These are phyloP conservation scores for Crithidia brevicula DNA, from an alignment of 208 protist species.

Conservation along the genomic window DNA sequence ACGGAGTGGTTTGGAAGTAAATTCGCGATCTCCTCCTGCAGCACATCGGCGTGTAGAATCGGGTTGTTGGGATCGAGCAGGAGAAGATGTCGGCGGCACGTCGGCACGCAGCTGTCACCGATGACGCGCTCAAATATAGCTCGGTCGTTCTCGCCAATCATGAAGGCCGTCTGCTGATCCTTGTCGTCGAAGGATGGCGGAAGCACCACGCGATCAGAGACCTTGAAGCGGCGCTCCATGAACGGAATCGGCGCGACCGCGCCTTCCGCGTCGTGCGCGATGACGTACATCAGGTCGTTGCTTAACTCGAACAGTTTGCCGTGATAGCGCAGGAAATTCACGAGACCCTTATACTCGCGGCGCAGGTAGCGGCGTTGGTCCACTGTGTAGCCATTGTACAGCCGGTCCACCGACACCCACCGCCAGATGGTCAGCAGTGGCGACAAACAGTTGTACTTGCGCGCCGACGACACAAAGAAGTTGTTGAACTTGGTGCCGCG, in stretches of 20 bases:
- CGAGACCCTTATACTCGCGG: slow-evolving; percentile 62
- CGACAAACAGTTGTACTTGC: background rate
- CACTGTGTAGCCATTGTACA: slow-evolving; percentile 63
- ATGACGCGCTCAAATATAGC: slow-evolving; percentile 42
- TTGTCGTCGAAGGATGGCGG: slow-evolving; percentile 69
- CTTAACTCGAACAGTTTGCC: slow-evolving; percentile 85
- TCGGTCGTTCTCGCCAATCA: slow-evolving; percentile 63
- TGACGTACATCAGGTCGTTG: slow-evolving; percentile 71
- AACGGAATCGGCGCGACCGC: slow-evolving; percentile 67
- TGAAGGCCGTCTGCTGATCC: slow-evolving; percentile 36
- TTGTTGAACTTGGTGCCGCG: background rate
- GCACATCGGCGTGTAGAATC: slow-evolving; percentile 59
- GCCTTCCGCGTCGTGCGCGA: slow-evolving; percentile 78
- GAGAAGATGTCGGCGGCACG: slow-evolving; percentile 58
- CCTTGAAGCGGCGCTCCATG: slow-evolving; percentile 62
- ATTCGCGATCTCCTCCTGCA: slow-evolving; percentile 77
- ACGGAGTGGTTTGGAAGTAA: slow-evolving; percentile 62
- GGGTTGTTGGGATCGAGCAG: slow-evolving; percentile 89
- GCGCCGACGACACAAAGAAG: slow-evolving; percentile 12
- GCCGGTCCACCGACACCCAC: slow-evolving; percentile 69
- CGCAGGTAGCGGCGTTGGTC: slow-evolving; percentile 58
- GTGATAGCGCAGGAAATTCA: slow-evolving; percentile 86
- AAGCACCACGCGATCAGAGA: slow-evolving; percentile 73
- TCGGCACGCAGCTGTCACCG: slow-evolving; percentile 67
- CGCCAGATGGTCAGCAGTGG: slow-evolving; percentile 50